phyloP scores from a whole-genome alignment of 2,329 filamentous ascomycete genomes.

The Xylariales sp. region DNA sequence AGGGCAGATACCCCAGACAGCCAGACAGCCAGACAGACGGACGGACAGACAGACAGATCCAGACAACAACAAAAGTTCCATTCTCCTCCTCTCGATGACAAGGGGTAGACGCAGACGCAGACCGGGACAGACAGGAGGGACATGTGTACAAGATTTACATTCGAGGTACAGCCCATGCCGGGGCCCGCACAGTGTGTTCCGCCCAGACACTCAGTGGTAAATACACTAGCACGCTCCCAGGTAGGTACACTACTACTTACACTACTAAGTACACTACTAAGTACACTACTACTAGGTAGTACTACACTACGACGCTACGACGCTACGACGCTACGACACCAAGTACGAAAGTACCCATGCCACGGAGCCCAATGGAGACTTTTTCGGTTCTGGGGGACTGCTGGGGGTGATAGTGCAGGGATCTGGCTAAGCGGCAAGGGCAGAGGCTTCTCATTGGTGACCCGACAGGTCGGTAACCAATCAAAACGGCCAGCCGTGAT shows the following conservation, averaged over 20 bases:
- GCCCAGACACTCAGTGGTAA: neutral
- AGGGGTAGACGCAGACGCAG: no score
- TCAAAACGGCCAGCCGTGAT: slow-evolving; percentile 23
- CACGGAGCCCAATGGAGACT: neutral
- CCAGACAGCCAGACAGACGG: no score
- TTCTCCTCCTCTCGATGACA: neutral
- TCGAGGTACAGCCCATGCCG: slow-evolving; percentile 6
- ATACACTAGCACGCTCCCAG: no score
- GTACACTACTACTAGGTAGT: no score
- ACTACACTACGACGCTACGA: no score
- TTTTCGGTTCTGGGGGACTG: slow-evolving; percentile 1
- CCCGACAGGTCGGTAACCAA: slow-evolving; percentile 47
- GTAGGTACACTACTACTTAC: no score
- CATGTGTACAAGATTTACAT: neutral
- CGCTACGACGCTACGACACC: no score
- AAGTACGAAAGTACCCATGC: neutral
- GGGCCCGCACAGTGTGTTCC: slow-evolving; percentile 28
- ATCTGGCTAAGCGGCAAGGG: slow-evolving; percentile 31
- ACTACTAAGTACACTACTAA: no score
- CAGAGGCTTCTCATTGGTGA: slow-evolving; percentile 30
- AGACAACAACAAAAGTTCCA: slow-evolving; percentile 14
- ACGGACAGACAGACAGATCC: no score
- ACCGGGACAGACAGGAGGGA: no score
- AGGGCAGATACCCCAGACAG: slow-evolving; percentile 19
- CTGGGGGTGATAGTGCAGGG: slow-evolving; percentile 14